Base-by-base conservation (phyloP, 2,329 filamentous ascomycete genomes). In the Didymosphaeria variabile region DNA sequence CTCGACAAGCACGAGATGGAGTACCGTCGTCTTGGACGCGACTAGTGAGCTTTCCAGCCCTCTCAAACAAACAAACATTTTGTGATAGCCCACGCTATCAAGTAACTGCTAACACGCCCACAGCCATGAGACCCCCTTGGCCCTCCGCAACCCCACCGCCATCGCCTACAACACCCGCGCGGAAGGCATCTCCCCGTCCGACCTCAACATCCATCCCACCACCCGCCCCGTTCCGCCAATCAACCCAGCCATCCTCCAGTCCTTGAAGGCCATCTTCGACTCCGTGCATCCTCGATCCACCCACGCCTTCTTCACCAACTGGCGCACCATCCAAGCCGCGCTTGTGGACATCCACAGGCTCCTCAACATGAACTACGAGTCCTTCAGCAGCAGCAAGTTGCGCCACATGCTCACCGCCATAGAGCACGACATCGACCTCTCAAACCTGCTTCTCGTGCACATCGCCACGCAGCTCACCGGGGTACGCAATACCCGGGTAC, bases 221-320 rank as follows among this genome's bases (percentile, higher is more conserved):
- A 15, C 23, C 23, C 12, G 23, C 15, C 8, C 15, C 23, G 2
- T 19, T 23, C 12, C 23, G 2, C 23, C 45, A 12, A 47, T 56
- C 29, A 42, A 58, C 3, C 54, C 51, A 9, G 8, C 9, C 3
- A 26, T 59, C 8, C 36, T 61, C 17, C 12, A 13, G 4, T 50
- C 56, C 1, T 49, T 66, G 9, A 26, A 44, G 7, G 26, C 55
- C 0, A 54, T 66, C 23, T 58, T 66, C 15, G 58, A 63, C 19
- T 53, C 38, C n/a, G 54, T 58, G 31, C 13, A 21, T 1, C 12
- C 58, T 3, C 58, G 63, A 13, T 17, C 40, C 2, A 19, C 51
- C 10, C 40, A 63, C 13, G 17, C 29, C 3, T 63, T 60, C 46
- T 66, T 63, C 17, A 17, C 5, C 19, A 59, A 61, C 0, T 63